Conservation (phyloP, 2,329 filamentous ascomycete genomes). For the Colletotrichum acutatum region DNA sequence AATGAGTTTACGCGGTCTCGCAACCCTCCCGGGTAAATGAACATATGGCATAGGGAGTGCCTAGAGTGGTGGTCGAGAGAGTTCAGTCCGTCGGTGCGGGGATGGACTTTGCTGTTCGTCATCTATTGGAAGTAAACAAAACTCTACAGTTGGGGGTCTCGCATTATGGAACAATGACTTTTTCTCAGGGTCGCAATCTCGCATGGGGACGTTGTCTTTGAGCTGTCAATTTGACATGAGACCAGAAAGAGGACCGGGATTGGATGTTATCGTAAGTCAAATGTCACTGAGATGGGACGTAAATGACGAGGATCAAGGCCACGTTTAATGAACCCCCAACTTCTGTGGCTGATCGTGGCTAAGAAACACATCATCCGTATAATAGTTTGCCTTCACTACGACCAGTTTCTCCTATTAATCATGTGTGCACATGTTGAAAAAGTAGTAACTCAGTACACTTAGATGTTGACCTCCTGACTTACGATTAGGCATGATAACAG, state of each 20-base stretch:
- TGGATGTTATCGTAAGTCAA: neutral
- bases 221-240: slow-evolving; percentile 16
- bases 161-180: neutral
- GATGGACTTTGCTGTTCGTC: neutral
- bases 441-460: neutral
- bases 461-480: neutral
- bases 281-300: neutral
- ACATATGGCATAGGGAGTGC: neutral
- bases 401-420: no score
- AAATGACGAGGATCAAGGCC: neutral
- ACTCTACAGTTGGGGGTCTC: neutral
- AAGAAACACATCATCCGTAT: neutral
- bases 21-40: neutral
- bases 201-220: slow-evolving; percentile 6
- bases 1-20: neutral
- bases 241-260: neutral
- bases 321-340: neutral
- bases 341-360: neutral
- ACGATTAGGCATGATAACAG: neutral
- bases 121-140: neutral
- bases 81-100: neutral
- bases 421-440: no score
- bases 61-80: neutral
- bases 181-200: slow-evolving; percentile 6
- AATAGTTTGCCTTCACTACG: neutral